Percentiles rank a stretch among this genome's conserved stretches.
phyloP scores from a whole-genome alignment of 2,329 filamentous ascomycete species.

The Emergomyces orientalis region DNA sequence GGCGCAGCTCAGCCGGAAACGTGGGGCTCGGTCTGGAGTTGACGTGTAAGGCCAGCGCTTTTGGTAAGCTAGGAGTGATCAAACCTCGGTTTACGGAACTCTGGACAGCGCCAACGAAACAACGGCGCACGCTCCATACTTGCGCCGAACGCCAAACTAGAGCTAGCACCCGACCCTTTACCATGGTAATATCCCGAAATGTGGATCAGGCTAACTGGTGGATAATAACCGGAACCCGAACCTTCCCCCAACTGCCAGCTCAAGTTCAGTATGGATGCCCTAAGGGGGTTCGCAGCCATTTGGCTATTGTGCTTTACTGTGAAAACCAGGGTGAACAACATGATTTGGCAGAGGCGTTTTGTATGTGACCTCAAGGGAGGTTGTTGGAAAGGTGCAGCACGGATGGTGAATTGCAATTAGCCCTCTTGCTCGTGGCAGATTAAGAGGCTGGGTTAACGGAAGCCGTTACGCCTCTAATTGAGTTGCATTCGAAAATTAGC shows the following conservation, averaged over 20 bases:
- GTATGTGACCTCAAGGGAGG: not conserved
- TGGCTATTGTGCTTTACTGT: not conserved
- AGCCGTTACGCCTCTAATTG: not conserved
- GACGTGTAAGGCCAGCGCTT: not conserved
- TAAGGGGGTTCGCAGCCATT: not conserved
- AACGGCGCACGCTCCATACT: not conserved
- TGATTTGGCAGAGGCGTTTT: not conserved
- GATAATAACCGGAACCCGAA: not conserved
- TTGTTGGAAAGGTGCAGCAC: not conserved
- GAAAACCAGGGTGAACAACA: not conserved
- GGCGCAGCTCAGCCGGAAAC: not conserved
- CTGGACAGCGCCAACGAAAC: not conserved
- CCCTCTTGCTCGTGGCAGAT: not conserved
- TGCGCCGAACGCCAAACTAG: not conserved
- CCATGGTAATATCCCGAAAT: constrained; percentile 6
- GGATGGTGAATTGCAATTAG: not conserved
- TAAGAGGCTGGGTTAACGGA: not conserved
- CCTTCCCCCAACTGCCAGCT: not conserved
- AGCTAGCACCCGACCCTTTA: constrained; percentile 5
- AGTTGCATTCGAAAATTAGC: not conserved
- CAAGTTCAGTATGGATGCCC: not conserved
- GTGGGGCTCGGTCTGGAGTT: not conserved
- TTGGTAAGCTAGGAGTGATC: not conserved
- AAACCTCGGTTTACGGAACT: not conserved
- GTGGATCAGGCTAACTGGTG: not conserved